Percentiles rank a stretch among this genome's conserved stretches.
Evolutionary conservation across 1,139 yeast genomes (phyloP).

Genomic region (Saccharomyces hybrid): DNA sequence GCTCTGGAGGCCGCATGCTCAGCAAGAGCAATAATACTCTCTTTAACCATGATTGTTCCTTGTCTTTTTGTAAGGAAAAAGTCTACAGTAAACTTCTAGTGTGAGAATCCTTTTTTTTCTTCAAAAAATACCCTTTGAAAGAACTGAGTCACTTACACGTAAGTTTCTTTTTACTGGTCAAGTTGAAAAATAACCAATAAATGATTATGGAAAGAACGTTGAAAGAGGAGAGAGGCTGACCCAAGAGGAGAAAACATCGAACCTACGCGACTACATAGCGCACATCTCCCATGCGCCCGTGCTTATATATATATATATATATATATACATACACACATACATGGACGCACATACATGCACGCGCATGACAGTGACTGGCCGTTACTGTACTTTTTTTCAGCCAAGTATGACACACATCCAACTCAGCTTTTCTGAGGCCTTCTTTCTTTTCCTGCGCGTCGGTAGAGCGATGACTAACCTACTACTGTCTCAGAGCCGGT

Average conservation of each 20-base stretch:
- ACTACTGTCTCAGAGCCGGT: not conserved
- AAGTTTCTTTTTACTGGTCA: not conserved
- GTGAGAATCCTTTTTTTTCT: not conserved
- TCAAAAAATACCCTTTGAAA: not conserved
- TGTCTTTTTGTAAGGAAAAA: not conserved
- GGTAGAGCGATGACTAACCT: not conserved
- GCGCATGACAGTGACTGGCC: not conserved
- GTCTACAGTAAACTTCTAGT: not conserved
- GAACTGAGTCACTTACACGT: not conserved
- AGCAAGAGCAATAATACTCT: not conserved
- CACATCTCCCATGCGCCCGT: not conserved
- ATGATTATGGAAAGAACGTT: not conserved
- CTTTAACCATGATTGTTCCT: not conserved
- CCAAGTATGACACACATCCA: not conserved
- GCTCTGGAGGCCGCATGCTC: conserved; percentile 14
- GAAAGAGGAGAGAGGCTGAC: not conserved
- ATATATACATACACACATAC: not conserved
- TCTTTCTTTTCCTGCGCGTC: not conserved
- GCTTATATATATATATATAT: not conserved
- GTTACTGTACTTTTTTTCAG: not conserved
- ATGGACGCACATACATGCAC: not conserved
- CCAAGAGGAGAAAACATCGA: not conserved
- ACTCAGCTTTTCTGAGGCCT: not conserved
- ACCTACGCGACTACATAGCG: not conserved
- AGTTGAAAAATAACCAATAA: not conserved